phyloP scores from a whole-genome alignment of 2,329 filamentous ascomycete species.

The Beauveria sp. region DNA sequence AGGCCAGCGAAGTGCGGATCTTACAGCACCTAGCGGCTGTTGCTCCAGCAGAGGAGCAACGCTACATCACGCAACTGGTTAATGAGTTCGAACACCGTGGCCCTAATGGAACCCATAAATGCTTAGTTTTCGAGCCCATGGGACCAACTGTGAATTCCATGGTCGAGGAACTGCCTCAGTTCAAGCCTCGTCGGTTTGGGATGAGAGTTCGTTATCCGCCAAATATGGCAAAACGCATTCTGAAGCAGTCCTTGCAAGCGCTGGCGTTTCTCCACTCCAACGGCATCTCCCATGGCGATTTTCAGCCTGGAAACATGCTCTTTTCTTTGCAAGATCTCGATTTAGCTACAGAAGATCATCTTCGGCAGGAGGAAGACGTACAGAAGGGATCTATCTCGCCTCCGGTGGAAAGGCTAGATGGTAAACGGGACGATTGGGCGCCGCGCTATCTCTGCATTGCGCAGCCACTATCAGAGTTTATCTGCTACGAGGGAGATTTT shows the following conservation, averaged over 20 bases:
- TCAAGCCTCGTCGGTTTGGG: conserved; percentile 19
- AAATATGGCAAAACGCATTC: conserved; percentile 32
- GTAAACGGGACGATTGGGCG: conserved; percentile 23
- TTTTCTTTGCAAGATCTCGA: conserved; percentile 25
- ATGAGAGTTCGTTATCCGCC: conserved; percentile 30
- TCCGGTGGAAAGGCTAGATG: conserved; percentile 22
- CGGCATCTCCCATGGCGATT: conserved; percentile 32
- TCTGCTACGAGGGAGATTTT: conserved; percentile 17
- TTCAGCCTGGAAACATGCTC: conserved; percentile 31
- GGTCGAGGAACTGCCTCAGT: conserved; percentile 27
- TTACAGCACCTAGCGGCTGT: conserved; percentile 15
- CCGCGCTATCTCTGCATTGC: conserved; percentile 23
- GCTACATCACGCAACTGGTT: conserved; percentile 24
- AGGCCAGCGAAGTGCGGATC: conserved; percentile 16
- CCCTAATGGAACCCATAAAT: conserved; percentile 26
- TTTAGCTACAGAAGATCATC: conserved; percentile 16
- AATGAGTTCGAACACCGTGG: conserved; percentile 24
- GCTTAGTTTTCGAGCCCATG: conserved; percentile 26
- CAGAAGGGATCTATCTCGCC: conserved; percentile 18
- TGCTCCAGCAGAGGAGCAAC: conserved; percentile 15
- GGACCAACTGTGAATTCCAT: conserved; percentile 30
- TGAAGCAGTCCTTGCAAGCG: conserved; percentile 30
- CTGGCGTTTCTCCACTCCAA: conserved; percentile 31
- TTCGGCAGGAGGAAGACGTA: conserved; percentile 20
- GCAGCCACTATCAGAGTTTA: conserved; percentile 19